These are phyloP conservation scores for Rhodamnia rubescens DNA, from an alignment of 345 rosid genomes.

Conservation along the genomic window DNA sequence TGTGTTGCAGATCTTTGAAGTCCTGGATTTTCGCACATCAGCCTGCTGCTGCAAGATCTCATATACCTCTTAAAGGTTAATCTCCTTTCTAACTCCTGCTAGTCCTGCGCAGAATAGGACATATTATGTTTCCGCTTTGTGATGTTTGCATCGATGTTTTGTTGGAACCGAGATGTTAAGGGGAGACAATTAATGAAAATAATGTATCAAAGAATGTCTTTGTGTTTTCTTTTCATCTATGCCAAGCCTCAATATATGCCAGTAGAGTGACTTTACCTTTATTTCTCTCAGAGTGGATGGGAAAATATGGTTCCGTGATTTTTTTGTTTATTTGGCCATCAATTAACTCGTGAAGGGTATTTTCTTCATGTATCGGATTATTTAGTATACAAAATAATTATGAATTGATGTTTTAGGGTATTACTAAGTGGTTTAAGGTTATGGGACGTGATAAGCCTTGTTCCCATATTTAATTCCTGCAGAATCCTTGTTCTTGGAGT, in stretches of 20 bases:
- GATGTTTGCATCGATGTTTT: background rate
- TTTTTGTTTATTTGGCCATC: background rate
- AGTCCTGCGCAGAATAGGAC: background rate
- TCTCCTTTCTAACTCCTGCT: background rate
- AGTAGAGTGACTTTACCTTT: background rate
- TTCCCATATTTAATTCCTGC: background rate
- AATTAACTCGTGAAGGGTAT: background rate
- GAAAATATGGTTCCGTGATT: background rate
- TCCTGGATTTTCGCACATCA: slow-evolving; percentile 64
- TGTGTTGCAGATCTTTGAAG: slow-evolving; percentile 50
- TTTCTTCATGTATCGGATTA: background rate
- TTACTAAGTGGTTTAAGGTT: background rate
- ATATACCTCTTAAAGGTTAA: slow-evolving; percentile 60
- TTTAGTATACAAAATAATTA: background rate
- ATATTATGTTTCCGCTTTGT: background rate
- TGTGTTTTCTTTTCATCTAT: background rate
- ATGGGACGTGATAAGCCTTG: background rate
- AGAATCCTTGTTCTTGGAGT: background rate
- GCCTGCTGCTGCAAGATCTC: slow-evolving; percentile 46
- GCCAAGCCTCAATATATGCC: background rate
- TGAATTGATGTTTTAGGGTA: background rate
- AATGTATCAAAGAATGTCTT: background rate
- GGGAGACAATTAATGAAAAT: background rate
- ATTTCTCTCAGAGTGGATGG: background rate
- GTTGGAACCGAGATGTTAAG: background rate